Percentiles rank a stretch among this genome's conserved stretches.
These are phyloP conservation scores for Talaromyces wortmannii DNA, from an alignment of 495 filamentous ascomycete species.

Conservation along the genomic window DNA sequence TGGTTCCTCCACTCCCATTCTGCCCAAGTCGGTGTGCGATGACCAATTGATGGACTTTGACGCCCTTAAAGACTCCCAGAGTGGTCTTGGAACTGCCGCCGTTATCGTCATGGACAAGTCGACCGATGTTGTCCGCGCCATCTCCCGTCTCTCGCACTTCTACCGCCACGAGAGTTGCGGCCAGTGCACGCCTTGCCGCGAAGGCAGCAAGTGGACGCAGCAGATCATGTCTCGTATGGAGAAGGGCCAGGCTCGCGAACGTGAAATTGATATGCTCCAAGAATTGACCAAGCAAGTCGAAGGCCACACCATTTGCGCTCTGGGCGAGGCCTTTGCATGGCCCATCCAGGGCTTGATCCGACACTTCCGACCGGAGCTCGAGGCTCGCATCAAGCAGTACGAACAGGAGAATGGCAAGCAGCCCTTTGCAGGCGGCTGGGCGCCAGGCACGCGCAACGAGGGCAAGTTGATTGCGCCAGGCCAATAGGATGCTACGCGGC, in stretches of 20 bases:
- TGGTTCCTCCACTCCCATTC: constrained; percentile 91
- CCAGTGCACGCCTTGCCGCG: constrained; percentile 96
- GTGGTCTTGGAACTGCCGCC: constrained; percentile 93
- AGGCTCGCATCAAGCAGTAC: constrained; percentile 77
- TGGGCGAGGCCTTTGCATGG: constrained; percentile 98
- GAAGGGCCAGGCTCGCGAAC: constrained; percentile 74
- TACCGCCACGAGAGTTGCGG: constrained; percentile 98
- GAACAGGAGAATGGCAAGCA: constrained; percentile 57
- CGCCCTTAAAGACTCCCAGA: constrained; percentile 93
- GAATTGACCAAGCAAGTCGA: constrained; percentile 99
- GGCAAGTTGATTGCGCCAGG: constrained; percentile 85
- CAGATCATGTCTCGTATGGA: constrained; percentile 97
- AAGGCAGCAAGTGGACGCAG: constrained; percentile 96
- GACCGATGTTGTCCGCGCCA: constrained; percentile 88
- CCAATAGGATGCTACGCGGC: constrained; percentile 25
- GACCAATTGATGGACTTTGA: constrained; percentile 99
- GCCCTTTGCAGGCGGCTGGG: constrained; percentile 83
- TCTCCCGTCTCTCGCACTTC: constrained; percentile 87
- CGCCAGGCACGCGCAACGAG: constrained; percentile 63
- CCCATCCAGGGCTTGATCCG: constrained; percentile 95
- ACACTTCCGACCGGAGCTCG: constrained; percentile 93
- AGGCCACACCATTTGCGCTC: constrained; percentile 95
- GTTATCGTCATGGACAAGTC: constrained; percentile 99
- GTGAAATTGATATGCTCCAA: constrained; percentile 99
- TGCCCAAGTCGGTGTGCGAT: constrained; percentile 81